Base-by-base conservation (phyloP, 2,329 filamentous ascomycete species). In the Fusarium sp. region DNA sequence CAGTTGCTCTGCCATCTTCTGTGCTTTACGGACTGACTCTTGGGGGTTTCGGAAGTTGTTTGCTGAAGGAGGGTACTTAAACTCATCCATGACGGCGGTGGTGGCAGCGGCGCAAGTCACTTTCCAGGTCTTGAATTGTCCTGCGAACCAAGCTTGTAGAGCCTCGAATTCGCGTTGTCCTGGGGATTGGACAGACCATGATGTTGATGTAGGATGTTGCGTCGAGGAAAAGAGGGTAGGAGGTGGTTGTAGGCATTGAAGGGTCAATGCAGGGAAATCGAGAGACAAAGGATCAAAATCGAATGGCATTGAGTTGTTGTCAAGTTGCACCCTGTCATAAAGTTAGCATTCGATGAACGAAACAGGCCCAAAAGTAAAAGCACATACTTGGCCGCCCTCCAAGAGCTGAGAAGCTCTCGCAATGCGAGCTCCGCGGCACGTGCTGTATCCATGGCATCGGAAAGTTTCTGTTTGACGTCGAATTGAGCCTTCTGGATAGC, bases 241-340 rank as follows among this genome's bases (percentile, higher is more conserved):
- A 5, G 94, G 94, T 12, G 92, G 86, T 37, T 92, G 89, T 2
- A 98, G 88, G 71, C 95, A 91, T 69, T 92, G 92, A 13, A 98
- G 87, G 37, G 91, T 94, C 42, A 98, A 86, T 9, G 92, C 90
- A 9, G 94, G 94, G 75, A 97, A 98, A 64, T 94, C 94, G 77
- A 97, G 89, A 7, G 92, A 86, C 65, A 94, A 88, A 34, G 95
- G 92, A 71, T 98, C 93, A 81, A 97, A 97, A 70, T 95, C 92
- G 74, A 91, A 91, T 4, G 89, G 88, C 72, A 84, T 82, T 11
- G 86, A 86, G 54, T 82, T 81, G 70, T 84, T 82, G 65, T 89
- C 85, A 51, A 89, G 82, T 48, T 88, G 84, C 73, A 85, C 83
- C 73, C 88, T 90, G 66, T 24, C 30, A 41, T 64, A 18, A 61